Conservation (phyloP, 345 rosid species). For the Ceriops decandra region DNA sequence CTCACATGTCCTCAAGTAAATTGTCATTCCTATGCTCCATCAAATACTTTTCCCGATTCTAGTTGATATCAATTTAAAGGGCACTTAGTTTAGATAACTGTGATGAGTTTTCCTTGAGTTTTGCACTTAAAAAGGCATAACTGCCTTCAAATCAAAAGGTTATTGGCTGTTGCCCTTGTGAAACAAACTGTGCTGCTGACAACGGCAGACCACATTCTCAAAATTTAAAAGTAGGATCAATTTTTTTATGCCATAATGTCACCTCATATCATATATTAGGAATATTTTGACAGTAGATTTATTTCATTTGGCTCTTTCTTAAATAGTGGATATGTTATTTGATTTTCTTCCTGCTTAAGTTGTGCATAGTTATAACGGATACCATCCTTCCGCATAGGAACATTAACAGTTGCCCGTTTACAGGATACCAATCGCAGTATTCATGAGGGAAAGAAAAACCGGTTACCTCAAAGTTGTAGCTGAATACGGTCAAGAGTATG, state of each 20-base stretch:
- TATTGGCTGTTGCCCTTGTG: not conserved
- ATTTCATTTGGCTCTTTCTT: not conserved
- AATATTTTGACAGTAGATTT: not conserved
- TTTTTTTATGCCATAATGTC: not conserved
- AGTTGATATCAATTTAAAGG: not conserved
- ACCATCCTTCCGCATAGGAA: not conserved
- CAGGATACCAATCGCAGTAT: constrained; percentile 57
- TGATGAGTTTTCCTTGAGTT: not conserved
- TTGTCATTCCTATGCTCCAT: not conserved
- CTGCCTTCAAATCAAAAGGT: not conserved
- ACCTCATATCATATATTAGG: not conserved
- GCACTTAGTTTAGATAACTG: not conserved
- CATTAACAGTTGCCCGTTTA: not conserved
- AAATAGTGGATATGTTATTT: too few relatives aligned
- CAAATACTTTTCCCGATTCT: not conserved
- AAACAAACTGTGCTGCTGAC: not conserved
- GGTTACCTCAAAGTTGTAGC: constrained; percentile 45
- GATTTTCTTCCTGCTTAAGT: too few relatives aligned
- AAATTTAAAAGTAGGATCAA: not conserved
- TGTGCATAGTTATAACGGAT: too few relatives aligned
- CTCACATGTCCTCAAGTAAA: constrained; percentile 57
- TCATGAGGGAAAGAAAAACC: constrained; percentile 42
- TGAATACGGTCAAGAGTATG: constrained; percentile 63
- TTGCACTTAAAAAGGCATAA: not conserved
- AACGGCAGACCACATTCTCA: not conserved